Base-by-base conservation (phyloP, 441 rosid species). In the Jatropha multifida region DNA sequence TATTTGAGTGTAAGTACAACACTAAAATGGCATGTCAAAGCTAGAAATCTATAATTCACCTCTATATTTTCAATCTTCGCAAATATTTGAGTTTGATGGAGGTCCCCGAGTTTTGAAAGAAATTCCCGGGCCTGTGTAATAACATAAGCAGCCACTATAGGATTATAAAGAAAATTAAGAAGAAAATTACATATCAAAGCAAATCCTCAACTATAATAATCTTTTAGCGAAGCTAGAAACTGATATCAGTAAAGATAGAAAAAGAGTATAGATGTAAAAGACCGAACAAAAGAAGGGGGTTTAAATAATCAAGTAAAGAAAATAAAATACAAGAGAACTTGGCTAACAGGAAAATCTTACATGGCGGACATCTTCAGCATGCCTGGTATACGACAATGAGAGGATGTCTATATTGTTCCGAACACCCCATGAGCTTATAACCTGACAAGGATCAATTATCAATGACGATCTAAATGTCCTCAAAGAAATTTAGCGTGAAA, bases 361-460 rank as follows among this genome's bases (percentile, higher is more conserved):
- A 37, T 87, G 90, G 76, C 99, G 96, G 77, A 96, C 93, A 85
- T 96, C 99, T 85, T 96, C 97, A 0, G 98, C 97, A 84, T 92
- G 93, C 1, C 98, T 86, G 13, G 98, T 91, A 69, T 89, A 94
- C 15, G 99, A 96, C 85, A 96, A 78, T 4, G 99, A 96, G 71
- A 96, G 94, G 79, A 96, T 92, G 84, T 96, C 98, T 12, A 96
- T 94, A 76, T 96, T 96, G 79, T 94, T 96, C 79, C 83, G 84
- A 61, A 88, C 94, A 77, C 99, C 98, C 98, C 99, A 96, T 32
- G 94, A 75, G 81, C 95, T 87, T 79, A 96, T 91, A 70, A 89
- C 92, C 98, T 96, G 86, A 64, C 86, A 56, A 56, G 32, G 61
- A 56, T 56, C 61, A 20, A n/a, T 56, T 9, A n/a, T 12, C 27